Base-by-base conservation (phyloP, 106 monocot genomes). In the Alisma plantagoaquatica region DNA sequence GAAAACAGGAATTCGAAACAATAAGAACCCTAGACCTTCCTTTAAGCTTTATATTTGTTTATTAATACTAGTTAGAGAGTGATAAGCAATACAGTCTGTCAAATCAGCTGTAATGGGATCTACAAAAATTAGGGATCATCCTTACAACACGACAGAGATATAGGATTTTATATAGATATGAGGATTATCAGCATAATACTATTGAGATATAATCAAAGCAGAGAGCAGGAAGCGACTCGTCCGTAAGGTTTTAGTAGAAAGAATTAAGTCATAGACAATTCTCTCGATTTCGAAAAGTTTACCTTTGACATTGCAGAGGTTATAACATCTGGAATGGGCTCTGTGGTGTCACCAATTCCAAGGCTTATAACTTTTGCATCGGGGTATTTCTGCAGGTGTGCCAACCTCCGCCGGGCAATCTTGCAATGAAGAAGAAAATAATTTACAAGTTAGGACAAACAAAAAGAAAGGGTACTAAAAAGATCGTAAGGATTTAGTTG, bases 261-360 rank as follows among this genome's bases (percentile, higher is more conserved):
- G 35, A 38, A 38, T 38, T 6, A 57, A 38, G 2, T n/a, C n/a
- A n/a, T 27, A 58, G 16, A 26, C 42, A 27, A 43, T 58, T 38
- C 14, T 38, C 14, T 45, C 23, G 19, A 29, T 41, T 59, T 44
- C n/a, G n/a, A n/a, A n/a, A 41, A 63, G 49, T 26, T 46, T 75
- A 88, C 87, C 75, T 15, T 26, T 33, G 87, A 72, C 87, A 88
- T 88, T 23, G 87, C 87, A 60, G 74, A 71, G 57, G 87, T 76
- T 73, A 88, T 88, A 52, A 88, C 87, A 38, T 88, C 79, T 21
- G 82, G 87, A 64, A 88, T 88, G 7, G 87, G 87, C 47, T 88
- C 87, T 29, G 87, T 88, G 31, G 87, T 88, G 59, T 88, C 87
- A 73, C 87, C 87, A 62, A 88, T 83, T 24, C 87, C 87, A 27